Evolutionary conservation across 1,139 yeast genomes (phyloP).

Genomic region (Pneumocystis murina): DNA sequence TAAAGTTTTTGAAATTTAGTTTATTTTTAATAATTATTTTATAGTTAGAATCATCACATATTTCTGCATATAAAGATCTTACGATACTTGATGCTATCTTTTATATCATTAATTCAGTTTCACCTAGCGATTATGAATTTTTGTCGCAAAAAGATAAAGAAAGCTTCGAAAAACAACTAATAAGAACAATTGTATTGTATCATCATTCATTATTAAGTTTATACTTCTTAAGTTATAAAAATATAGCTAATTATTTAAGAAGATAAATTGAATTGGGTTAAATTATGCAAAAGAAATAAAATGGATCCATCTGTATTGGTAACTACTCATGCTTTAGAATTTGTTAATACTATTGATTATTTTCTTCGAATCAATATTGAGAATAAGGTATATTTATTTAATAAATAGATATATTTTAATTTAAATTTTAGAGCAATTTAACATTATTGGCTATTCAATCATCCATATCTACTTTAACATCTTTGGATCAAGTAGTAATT

Average conservation of each 20-base stretch:
- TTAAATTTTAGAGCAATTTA: not conserved
- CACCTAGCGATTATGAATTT: conserved; percentile 1
- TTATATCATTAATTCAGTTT: not conserved
- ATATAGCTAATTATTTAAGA: not conserved
- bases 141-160: conserved; percentile 19
- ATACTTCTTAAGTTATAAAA: conserved; percentile 28
- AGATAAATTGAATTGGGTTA: conserved; percentile 43
- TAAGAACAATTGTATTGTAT: conserved; percentile 37
- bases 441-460: conserved; percentile 35
- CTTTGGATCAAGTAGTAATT: conserved; percentile 50
- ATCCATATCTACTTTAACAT: conserved; percentile 51
- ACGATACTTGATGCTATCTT: conserved; percentile 30
- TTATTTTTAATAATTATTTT: conserved; percentile 16
- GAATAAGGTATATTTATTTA: conserved; percentile 1
- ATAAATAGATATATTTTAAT: not conserved
- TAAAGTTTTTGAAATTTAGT: conserved; percentile 15
- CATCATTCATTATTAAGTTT: conserved; percentile 31
- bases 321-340: conserved; percentile 25
- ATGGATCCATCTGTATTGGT: conserved; percentile 55
- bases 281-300: conserved; percentile 45
- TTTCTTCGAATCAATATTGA: conserved; percentile 16
- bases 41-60: conserved; percentile 29
- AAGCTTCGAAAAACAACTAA: conserved; percentile 30
- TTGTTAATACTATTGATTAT: conserved; percentile 26
- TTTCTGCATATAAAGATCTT: not conserved